Base-by-base conservation (phyloP, 352 stramenopile species). In the Thalassiosira mediterranea region DNA sequence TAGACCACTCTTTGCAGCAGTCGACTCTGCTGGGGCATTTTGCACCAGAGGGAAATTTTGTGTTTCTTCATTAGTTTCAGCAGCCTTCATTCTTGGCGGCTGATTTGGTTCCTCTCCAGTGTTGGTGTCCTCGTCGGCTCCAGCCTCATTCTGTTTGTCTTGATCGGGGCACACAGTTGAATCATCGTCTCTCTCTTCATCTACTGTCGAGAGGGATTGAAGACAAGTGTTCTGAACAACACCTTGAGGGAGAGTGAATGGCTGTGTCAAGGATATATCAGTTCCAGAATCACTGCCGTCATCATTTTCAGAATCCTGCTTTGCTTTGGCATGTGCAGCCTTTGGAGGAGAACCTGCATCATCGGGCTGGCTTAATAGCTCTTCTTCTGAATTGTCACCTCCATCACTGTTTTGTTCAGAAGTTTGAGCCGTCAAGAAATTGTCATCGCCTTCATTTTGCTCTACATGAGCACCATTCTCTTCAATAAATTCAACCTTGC, bases 361-460 rank as follows among this genome's bases (percentile, higher is more conserved):
- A n/a, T 76, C 46, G 52, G 28, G 10, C 4, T 21, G 67, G 38
- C 58, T 76, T 28, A 76, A 32, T 34, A 76, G 58, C 17, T 76
- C 67, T 25, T 76, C 67, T 23, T 72, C 69, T 11, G 69, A 78
- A 52, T 63, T 46, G 25, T 67, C 62, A 8, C 54, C 64, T 13
- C 46, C 64, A 52, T 63, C 63, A 21, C 40, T 64, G 26, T n/a
- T 25, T n/a, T 62, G 29, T 47, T 68, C 56, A 2, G 34, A 49
- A 3, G 48, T 57, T 48, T 21, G 38, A 38, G 32, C 37, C 11
- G 66, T 75, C 29, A 75, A 68, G 28, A 70, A 49, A 28, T 66
- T 23, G 17, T 66, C 21, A 23, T 17, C 49, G 7, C 48, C 48
- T 17, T 62, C 32, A 34, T 52, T 40, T 17, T 61, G 28, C 15